These are phyloP conservation scores for Blastomyces percursus DNA, from an alignment of 2,329 filamentous ascomycete genomes.

Conservation along the genomic window DNA sequence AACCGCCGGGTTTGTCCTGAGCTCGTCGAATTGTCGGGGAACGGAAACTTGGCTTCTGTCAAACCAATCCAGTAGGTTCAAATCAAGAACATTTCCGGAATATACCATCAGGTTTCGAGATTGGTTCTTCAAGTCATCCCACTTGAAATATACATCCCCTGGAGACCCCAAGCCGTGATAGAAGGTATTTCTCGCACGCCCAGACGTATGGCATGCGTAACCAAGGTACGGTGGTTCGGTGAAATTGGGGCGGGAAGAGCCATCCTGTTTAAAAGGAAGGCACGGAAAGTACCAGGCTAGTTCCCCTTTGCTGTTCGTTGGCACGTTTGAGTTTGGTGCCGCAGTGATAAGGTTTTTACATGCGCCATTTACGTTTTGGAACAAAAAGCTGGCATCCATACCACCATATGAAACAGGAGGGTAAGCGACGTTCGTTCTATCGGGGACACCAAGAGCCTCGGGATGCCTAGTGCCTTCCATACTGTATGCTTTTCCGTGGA, in stretches of 20 bases:
- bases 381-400: constrained; percentile 91
- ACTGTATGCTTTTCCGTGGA: constrained; percentile 85
- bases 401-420: constrained; percentile 70
- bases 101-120: constrained; percentile 89
- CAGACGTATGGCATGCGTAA: constrained; percentile 78
- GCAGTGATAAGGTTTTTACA: constrained; percentile 83
- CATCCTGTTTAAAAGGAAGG: constrained; percentile 83
- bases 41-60: constrained; percentile 67
- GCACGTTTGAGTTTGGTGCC: constrained; percentile 61
- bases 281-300: constrained; percentile 98
- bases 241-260: constrained; percentile 63
- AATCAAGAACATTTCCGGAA: constrained; percentile 82
- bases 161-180: constrained; percentile 55
- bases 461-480: constrained; percentile 67
- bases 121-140: constrained; percentile 83
- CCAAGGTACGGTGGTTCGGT: constrained; percentile 69
- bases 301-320: constrained; percentile 59
- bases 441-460: constrained; percentile 63
- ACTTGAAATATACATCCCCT: constrained; percentile 91
- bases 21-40: constrained; percentile 65
- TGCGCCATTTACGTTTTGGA: constrained; percentile 95
- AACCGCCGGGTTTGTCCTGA: constrained; percentile 60
- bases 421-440: constrained; percentile 70
- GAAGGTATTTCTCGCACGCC: constrained; percentile 57
- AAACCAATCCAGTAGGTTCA: constrained; percentile 84